phyloP scores from a whole-genome alignment of 345 rosid genomes.

The Salix koriyanagi region DNA sequence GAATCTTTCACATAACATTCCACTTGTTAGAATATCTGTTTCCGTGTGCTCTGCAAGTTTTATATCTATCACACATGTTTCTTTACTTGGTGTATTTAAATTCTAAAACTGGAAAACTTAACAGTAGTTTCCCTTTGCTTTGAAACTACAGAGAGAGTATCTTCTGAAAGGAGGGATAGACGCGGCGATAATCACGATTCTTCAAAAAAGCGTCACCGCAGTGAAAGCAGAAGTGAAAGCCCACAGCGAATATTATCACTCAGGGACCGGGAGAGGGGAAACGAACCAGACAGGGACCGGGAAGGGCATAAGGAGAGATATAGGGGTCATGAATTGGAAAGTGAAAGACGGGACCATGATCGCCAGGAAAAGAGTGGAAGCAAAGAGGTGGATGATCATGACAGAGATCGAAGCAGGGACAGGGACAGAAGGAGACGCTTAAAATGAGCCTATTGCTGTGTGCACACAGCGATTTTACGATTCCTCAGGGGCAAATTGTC shows the following conservation, averaged over 20 bases:
- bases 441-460: conserved; percentile 17
- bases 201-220: conserved; percentile 73
- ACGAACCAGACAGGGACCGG: conserved; percentile 35
- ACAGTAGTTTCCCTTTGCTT: background rate
- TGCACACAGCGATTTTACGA: background rate
- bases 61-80: background rate
- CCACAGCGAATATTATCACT: conserved; percentile 56
- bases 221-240: conserved; percentile 60
- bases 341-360: conserved; percentile 49
- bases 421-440: conserved; percentile 68
- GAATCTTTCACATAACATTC: too few species aligned
- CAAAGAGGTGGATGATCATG: conserved; percentile 38
- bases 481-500: background rate
- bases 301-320: conserved; percentile 48
- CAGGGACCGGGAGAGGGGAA: conserved; percentile 21
- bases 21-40: background rate
- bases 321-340: conserved; percentile 39
- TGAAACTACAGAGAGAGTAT: conserved; percentile 49
- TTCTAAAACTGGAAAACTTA: background rate
- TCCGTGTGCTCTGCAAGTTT: background rate
- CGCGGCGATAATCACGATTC: conserved; percentile 58
- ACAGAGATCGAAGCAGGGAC: conserved; percentile 59
- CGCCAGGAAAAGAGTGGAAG: conserved; percentile 72
- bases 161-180: conserved; percentile 58
- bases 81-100: background rate